Percentiles rank a stretch among this genome's conserved stretches.
Evolutionary conservation across 2,329 filamentous ascomycete species (phyloP).

Genomic region (Cladosporium velox): DNA sequence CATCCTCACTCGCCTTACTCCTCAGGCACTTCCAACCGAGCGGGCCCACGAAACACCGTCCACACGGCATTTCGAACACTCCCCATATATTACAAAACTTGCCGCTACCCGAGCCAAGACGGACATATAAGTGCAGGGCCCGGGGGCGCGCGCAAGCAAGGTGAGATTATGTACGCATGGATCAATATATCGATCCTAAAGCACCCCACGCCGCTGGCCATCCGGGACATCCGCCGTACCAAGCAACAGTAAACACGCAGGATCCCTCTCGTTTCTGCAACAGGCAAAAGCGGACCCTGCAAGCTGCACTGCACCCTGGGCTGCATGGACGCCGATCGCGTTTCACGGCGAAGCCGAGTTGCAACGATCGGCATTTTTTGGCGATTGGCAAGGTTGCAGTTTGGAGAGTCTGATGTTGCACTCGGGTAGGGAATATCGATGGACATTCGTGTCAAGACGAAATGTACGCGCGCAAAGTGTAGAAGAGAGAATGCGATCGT

Average conservation of each 20-base stretch:
- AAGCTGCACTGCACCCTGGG: no score
- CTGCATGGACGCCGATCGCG: not conserved
- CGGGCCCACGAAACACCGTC: not conserved
- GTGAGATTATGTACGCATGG: not conserved
- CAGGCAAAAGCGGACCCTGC: no score
- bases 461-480: not conserved
- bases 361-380: not conserved
- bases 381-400: not conserved
- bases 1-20: no score
- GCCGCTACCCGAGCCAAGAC: not conserved
- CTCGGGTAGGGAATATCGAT: not conserved
- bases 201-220: not conserved
- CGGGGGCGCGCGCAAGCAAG: not conserved
- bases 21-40: not conserved
- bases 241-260: not conserved
- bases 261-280: not conserved
- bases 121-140: not conserved
- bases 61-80: not conserved
- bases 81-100: not conserved
- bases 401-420: not conserved
- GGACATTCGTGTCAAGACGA: not conserved
- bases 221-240: not conserved
- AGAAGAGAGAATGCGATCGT: not conserved
- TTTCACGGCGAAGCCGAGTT: slow-evolving; percentile 5
- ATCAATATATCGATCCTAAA: not conserved